phyloP scores from a whole-genome alignment of 176 grass and related monocot genomes.

The Raddia guianensis region DNA sequence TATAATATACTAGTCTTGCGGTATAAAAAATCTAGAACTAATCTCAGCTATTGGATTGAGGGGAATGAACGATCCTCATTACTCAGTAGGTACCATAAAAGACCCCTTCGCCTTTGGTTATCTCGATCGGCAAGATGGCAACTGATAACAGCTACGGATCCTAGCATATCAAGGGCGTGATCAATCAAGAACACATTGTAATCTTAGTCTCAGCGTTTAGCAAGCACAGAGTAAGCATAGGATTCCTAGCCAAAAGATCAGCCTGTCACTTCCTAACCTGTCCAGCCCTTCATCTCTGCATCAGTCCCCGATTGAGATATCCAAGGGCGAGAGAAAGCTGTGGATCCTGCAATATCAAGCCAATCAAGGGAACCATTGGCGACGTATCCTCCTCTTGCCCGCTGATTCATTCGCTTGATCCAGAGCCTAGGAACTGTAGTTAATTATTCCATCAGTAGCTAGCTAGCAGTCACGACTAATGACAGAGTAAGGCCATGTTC shows the following conservation, averaged over 20 bases:
- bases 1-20: too few relatives aligned
- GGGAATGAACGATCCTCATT: too few relatives aligned
- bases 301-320: too few relatives aligned
- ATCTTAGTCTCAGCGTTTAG: neutral
- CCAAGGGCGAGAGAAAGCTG: neutral
- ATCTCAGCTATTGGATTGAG: too few relatives aligned
- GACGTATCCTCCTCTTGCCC: conserved; percentile 15
- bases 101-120: neutral
- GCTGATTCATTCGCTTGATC: neutral
- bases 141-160: neutral
- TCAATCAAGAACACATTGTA: neutral
- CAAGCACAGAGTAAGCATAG: neutral
- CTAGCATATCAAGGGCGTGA: neutral
- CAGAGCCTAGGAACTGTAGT: neutral
- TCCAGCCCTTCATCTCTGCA: neutral
- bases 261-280: neutral
- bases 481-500: neutral
- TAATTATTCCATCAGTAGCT: neutral
- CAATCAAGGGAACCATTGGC: conserved; percentile 25
- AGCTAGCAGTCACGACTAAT: neutral
- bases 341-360: neutral
- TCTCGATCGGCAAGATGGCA: neutral
- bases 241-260: neutral
- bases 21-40: too few relatives aligned
- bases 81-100: too few relatives aligned